Evolutionary conservation across 345 rosid species (phyloP).

Genomic region (Salix brachista): DNA sequence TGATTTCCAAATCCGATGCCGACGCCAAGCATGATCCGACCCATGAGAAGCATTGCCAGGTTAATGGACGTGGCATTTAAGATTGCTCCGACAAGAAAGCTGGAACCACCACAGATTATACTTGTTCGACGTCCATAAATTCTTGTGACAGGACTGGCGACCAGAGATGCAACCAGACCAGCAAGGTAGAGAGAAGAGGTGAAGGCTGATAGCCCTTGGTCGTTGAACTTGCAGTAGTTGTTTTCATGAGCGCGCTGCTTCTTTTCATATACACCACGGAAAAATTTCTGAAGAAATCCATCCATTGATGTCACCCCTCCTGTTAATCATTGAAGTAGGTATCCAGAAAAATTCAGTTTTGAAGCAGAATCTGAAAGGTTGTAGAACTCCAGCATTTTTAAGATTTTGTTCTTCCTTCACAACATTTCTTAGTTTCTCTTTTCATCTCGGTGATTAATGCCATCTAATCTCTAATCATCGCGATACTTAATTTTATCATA

Average conservation of each 20-base stretch:
- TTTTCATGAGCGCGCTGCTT: constrained; percentile 75
- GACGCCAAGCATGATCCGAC: constrained; percentile 82
- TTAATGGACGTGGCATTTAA: constrained; percentile 68
- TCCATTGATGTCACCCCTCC: constrained; percentile 93
- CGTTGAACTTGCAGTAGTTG: constrained; percentile 87
- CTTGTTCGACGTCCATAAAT: constrained; percentile 73
- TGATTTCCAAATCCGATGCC: constrained; percentile 99
- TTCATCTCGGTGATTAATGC: background rate
- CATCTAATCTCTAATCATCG: background rate
- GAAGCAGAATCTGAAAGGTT: no score
- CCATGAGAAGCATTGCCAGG: constrained; percentile 70
- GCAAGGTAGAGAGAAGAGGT: constrained; percentile 91
- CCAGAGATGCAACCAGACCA: constrained; percentile 72
- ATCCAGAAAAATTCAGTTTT: background rate
- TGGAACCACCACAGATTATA: constrained; percentile 76
- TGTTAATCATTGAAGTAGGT: constrained; percentile 22
- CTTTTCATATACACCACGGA: constrained; percentile 54
- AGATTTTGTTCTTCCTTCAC: background rate
- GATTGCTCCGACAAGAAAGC: constrained; percentile 69
- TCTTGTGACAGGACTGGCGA: constrained; percentile 77
- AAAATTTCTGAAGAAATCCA: constrained; percentile 67
- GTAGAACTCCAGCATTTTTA: background rate
- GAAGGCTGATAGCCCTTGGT: constrained; percentile 75
- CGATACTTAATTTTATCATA: background rate
- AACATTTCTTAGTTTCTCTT: background rate